Conservation (phyloP, 169 alveolate species). For the Plasmodium gaboni region DNA sequence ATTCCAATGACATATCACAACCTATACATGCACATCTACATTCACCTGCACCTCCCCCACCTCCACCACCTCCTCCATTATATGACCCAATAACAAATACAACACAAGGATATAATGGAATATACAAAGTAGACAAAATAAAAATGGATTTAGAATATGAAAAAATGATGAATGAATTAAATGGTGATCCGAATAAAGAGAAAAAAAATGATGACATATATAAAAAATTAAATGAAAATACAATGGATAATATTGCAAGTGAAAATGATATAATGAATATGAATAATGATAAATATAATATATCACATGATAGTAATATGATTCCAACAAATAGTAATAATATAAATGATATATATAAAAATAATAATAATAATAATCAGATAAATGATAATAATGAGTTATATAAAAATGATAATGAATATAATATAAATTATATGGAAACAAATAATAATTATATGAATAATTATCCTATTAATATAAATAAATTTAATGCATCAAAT, state of each 20-base stretch:
- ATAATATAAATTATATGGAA: neutral
- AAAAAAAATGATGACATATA: neutral
- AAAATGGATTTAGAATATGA: conserved; percentile 61
- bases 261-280: no score
- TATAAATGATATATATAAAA: neutral
- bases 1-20: neutral
- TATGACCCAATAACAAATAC: neutral
- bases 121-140: conserved; percentile 18
- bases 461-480: conserved; percentile 4
- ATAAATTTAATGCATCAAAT: conserved; percentile 32
- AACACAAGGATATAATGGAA: neutral
- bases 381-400: no score
- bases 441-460: conserved; percentile 9
- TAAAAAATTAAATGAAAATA: conserved; percentile 21
- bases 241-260: neutral
- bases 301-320: neutral
- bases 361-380: neutral
- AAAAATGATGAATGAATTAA: conserved; percentile 67
- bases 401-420: neutral
- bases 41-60: conserved; percentile 53
- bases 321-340: neutral
- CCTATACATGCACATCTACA: neutral
- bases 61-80: neutral
- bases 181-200: conserved; percentile 12
- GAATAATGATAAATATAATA: neutral